Percentiles rank a stretch among this genome's conserved stretches.
These are phyloP conservation scores for Pyrenochaeta sp. DNA, from an alignment of 2,329 filamentous ascomycete species.

Conservation along the genomic window DNA sequence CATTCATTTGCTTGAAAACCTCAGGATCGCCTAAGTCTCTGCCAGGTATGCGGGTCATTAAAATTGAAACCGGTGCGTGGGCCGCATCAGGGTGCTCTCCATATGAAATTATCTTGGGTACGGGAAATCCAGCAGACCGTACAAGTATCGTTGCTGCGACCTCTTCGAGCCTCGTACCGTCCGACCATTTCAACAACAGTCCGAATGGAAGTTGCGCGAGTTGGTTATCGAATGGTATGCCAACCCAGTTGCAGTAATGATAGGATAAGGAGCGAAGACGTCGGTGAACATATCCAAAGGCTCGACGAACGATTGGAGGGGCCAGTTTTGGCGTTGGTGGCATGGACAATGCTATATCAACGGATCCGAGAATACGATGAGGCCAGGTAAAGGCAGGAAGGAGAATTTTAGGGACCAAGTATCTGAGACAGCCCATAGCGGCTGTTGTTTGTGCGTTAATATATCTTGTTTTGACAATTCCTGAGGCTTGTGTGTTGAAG, in stretches of 20 bases:
- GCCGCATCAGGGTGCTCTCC: slow-evolving; percentile 23
- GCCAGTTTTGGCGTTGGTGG: neutral
- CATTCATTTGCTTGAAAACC: slow-evolving; percentile 32
- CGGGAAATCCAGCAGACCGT: slow-evolving; percentile 25
- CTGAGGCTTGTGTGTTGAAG: too few relatives aligned
- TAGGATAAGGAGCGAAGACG: neutral
- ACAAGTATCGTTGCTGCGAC: slow-evolving; percentile 22
- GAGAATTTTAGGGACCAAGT: neutral
- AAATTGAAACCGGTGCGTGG: slow-evolving; percentile 21
- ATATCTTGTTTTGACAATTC: too few relatives aligned
- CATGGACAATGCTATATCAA: slow-evolving; percentile 1
- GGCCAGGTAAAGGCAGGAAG: slow-evolving; percentile 5
- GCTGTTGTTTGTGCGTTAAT: too few relatives aligned
- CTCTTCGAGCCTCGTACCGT: slow-evolving; percentile 28
- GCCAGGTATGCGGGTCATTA: slow-evolving; percentile 52
- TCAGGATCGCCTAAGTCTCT: slow-evolving; percentile 39
- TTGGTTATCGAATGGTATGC: slow-evolving; percentile 24
- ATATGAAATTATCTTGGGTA: slow-evolving; percentile 27
- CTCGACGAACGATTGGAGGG: slow-evolving; percentile 1
- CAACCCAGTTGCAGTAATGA: slow-evolving; percentile 20
- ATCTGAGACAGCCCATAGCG: neutral
- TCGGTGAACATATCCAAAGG: neutral
- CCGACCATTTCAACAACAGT: slow-evolving; percentile 28
- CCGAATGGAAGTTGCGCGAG: slow-evolving; percentile 22
- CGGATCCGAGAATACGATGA: neutral